Base-by-base conservation (phyloP, 2,329 filamentous ascomycete genomes). In the Aspergillus vadensis region DNA sequence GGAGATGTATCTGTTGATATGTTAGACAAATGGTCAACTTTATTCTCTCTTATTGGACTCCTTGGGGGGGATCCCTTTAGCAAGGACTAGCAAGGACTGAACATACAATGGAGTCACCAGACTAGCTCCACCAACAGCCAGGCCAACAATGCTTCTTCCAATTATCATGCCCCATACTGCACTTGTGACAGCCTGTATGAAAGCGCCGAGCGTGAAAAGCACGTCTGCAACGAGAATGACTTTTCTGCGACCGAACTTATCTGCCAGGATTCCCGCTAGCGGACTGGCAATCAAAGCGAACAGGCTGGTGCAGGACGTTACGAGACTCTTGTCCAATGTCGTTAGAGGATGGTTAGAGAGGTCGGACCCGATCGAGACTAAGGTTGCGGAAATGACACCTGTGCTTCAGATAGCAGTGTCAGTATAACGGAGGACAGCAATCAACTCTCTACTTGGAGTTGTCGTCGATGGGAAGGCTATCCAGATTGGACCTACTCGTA, bases 41-140 rank as follows among this genome's bases (percentile, higher is more conserved):
- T 1, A 50, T 21, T 27, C 50, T 21, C 49, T 6, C 17, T 19
- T 15, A 12, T 12, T 27, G 12, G 17, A 25, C 12, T 12, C 14
- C 15, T 21, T 36, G 14, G 32, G 44, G 44, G 48, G 15, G 32
- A 36, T 7, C 10, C 32, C 12, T n/a, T 23, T 15, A 9, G 39
- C 9, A 15, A 50, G 47, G 15, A 38, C 50, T 15, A 9, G 39
- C 9, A 15, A 50, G 25, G 15, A n/a, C 50, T 52, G 30, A 44
- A 75, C 78, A 55, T 79, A 83, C 67, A 97, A 76, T 49, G 93
- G 93, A 30, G 91, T 89, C 4, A 96, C 90, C 68, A 96, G 90
- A 71, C 88, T 92, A 25, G 80, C 79, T 52, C 74, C 73, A 17
- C 80, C 80, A 63, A 82, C 76, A 3, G 79, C 80, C 57, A 82